Evolutionary conservation across 2,329 filamentous ascomycete species (phyloP).

Genomic region (Coniochaeta pulveracea): DNA sequence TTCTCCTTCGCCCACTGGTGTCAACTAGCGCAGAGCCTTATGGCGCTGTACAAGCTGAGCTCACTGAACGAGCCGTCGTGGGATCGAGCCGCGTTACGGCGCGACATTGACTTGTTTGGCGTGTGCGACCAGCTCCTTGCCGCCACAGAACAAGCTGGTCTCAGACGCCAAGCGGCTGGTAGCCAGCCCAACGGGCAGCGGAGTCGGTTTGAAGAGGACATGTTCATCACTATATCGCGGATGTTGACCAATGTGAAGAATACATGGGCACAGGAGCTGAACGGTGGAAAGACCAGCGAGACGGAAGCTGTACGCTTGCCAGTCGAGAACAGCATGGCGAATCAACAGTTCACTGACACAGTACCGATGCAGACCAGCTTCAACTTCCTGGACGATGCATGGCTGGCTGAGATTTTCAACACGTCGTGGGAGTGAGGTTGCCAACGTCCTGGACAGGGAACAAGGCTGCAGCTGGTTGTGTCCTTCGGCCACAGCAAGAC

Average conservation of each 20-base stretch:
- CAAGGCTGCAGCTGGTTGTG: too few species aligned
- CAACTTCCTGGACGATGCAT: conserved; percentile 2
- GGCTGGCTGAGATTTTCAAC: conserved; percentile 6
- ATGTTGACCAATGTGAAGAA: conserved; percentile 9
- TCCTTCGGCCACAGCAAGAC: too few species aligned
- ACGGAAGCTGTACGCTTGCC: neutral
- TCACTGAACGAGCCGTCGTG: conserved; percentile 24
- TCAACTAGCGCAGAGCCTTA: conserved; percentile 20
- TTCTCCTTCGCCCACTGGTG: conserved; percentile 22
- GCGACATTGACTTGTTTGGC: conserved; percentile 21
- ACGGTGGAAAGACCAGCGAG: neutral
- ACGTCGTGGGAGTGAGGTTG: conserved; percentile 5
- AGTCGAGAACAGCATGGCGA: too few species aligned
- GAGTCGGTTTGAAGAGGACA: conserved; percentile 9
- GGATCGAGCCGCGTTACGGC: conserved; percentile 21
- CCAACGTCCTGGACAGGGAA: too few species aligned
- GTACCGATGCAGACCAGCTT: neutral
- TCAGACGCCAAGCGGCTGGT: too few species aligned
- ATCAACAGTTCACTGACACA: too few species aligned
- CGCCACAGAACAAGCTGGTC: conserved; percentile 5
- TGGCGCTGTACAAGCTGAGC: conserved; percentile 20
- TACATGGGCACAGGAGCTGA: conserved; percentile 9
- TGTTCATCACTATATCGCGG: conserved; percentile 9
- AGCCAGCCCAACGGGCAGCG: neutral
- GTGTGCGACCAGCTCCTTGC: conserved; percentile 14